Base-by-base conservation (phyloP, 805 yeast species). In the Metschnikowia proteae region DNA sequence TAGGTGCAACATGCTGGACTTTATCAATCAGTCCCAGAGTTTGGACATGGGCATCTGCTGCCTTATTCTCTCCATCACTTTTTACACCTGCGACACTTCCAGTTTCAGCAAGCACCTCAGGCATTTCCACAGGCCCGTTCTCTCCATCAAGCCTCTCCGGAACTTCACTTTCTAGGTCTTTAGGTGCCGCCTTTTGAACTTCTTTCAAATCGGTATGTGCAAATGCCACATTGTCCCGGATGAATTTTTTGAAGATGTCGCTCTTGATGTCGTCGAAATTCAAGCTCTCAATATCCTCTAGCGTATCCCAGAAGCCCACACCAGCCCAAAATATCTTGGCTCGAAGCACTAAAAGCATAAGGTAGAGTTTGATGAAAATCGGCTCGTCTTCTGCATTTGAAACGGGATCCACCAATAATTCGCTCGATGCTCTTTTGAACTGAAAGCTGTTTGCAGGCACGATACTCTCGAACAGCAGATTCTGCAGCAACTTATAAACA, bases 271-370 rank as follows among this genome's bases (percentile, higher is more conserved):
- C 60, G 30, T 55, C 60, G 27, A 53, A 39, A 26, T 46, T 43
- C 43, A 49, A 45, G 40, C 62, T 63, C 44, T 62, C 60, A 9
- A 68, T 54, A 49, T 68, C 72, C 36, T 67, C 71, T 5, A 66
- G 70, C 35, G 74, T 63, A 49, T 84, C 87, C 91, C 92, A 86
- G 29, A 83, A 75, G 5, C 97, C 97, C 23, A 84, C 65, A 54
- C 88, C 82, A 6, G 95, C 75, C 92, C 96, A 92, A 67, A 85
- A 88, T 54, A 91, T 73, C 60, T 85, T 84, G 37, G 80, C 79
- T 46, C 96, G 78, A 22, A 88, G 72, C 57, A 82, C 77, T 7
- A 63, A 56, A 34, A 73, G 54, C 55, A 69, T 63, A 38, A 68
- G 47, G 86, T 96, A 91, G n/a, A 72, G 57, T 52, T 73, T 73